Evolutionary conservation across 176 grass and related monocot species (phyloP).

Genomic region (Aegilops tauschii): DNA sequence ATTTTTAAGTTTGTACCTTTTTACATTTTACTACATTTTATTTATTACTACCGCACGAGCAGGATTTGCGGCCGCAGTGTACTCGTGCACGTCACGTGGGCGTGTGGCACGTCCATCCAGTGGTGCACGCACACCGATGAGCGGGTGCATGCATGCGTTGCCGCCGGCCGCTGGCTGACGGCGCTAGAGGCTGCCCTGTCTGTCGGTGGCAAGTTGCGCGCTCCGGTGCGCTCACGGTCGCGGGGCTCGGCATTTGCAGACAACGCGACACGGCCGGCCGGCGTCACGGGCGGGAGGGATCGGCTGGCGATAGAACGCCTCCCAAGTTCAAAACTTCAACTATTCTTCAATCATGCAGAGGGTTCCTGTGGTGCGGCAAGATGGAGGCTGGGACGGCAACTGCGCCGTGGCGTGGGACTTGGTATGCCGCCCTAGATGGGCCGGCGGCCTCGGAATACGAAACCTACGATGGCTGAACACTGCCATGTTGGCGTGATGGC

Average conservation of each 20-base stretch:
- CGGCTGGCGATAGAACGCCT: neutral
- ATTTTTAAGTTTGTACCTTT: neutral
- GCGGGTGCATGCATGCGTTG: neutral
- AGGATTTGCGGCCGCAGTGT: neutral
- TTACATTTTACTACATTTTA: neutral
- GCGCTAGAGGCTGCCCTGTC: neutral
- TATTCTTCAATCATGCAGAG: too few species aligned
- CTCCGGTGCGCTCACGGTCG: neutral
- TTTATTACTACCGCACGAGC: neutral
- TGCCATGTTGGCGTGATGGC: too few species aligned
- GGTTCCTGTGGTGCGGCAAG: too few species aligned
- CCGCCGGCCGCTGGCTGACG: neutral
- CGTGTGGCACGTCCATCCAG: neutral
- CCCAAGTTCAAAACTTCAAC: neutral
- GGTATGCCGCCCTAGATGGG: too few species aligned
- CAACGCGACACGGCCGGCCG: neutral
- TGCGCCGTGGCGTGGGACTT: too few species aligned
- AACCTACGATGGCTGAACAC: too few species aligned
- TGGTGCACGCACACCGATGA: neutral
- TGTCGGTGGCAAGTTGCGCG: neutral
- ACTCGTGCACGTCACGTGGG: neutral
- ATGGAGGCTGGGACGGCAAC: too few species aligned
- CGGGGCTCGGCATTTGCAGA: neutral
- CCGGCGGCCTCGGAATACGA: too few species aligned
- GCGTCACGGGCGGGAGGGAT: neutral